Evolutionary conservation across 805 yeast species (phyloP).

Genomic region (Nakazawaea wickerhamii): DNA sequence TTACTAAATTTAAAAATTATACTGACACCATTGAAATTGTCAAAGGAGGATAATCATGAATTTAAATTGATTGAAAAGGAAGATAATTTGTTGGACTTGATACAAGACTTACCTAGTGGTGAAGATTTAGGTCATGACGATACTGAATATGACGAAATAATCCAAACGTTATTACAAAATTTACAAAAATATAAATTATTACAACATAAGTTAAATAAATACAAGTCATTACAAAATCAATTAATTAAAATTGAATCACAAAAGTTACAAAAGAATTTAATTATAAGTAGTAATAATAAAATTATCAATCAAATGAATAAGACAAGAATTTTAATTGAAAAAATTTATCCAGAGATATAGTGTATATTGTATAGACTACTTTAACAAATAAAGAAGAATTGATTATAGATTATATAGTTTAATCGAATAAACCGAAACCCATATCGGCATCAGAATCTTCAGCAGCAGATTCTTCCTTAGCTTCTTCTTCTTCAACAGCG

Average conservation of each 20-base stretch:
- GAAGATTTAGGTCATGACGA: constrained; percentile 11
- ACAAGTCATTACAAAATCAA: constrained; percentile 14
- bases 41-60: constrained; percentile 22
- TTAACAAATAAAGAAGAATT: constrained; percentile 30
- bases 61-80: constrained; percentile 18
- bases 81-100: constrained; percentile 19
- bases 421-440: constrained; percentile 53
- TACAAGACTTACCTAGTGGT: constrained; percentile 26
- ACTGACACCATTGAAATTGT: constrained; percentile 21
- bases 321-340: constrained; percentile 16
- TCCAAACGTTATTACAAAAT: constrained; percentile 15
- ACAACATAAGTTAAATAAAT: constrained; percentile 17
- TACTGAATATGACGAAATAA: constrained; percentile 18
- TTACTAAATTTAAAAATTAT: constrained; percentile 23
- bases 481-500: constrained; percentile 69
- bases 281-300: constrained; percentile 19
- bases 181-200: constrained; percentile 15
- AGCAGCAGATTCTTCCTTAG: constrained; percentile 56
- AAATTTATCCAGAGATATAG: constrained; percentile 16
- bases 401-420: constrained; percentile 13
- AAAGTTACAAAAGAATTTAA: constrained; percentile 19
- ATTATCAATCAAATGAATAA: constrained; percentile 17
- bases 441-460: constrained; percentile 70
- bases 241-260: constrained; percentile 12
- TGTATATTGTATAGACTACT: too few relatives aligned